Percentiles rank a stretch among this genome's conserved stretches.
Evolutionary conservation across 306 rosid genomes (phyloP).

Genomic region (Quercus engelmannii): DNA sequence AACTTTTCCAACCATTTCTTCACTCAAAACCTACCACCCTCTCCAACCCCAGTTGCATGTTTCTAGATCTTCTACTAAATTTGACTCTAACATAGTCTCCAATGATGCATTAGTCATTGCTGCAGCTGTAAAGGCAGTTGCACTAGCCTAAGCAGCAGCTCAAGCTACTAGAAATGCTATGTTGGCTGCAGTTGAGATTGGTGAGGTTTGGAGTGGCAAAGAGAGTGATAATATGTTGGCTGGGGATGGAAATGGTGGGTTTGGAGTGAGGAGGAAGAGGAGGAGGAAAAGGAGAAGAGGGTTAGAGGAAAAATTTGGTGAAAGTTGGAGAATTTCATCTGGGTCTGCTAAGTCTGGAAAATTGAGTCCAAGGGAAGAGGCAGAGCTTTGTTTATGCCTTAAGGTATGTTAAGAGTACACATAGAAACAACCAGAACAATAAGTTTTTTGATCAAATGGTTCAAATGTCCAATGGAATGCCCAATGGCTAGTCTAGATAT

Average conservation of each 20-base stretch:
- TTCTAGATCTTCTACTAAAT: conserved; percentile 33
- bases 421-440: too few species aligned
- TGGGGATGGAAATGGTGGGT: conserved; percentile 20
- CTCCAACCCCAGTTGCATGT: conserved; percentile 29
- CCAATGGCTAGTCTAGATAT: too few species aligned
- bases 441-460: too few species aligned
- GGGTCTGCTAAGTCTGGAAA: conserved; percentile 38
- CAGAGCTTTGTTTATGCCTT: conserved; percentile 54
- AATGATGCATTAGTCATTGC: conserved; percentile 38
- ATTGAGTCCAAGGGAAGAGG: conserved; percentile 55
- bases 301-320: conserved; percentile 22
- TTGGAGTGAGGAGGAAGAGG: conserved; percentile 49
- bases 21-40: conserved; percentile 40
- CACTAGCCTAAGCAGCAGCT: conserved; percentile 30
- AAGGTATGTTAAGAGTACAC: conserved; percentile 33
- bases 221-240: conserved; percentile 22
- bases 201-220: conserved; percentile 25
- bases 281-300: conserved; percentile 54
- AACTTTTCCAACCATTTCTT: conserved; percentile 44
- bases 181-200: conserved; percentile 22
- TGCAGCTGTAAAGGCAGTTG: conserved; percentile 40
- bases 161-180: conserved; percentile 40
- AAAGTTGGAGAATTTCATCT: conserved; percentile 10
- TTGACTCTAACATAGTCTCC: conserved; percentile 35
- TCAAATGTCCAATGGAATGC: too few species aligned